Evolutionary conservation across 306 rosid species (phyloP), one percentile per base, ranked within the genome.

Genomic region (Carpinus fangiana): DNA sequence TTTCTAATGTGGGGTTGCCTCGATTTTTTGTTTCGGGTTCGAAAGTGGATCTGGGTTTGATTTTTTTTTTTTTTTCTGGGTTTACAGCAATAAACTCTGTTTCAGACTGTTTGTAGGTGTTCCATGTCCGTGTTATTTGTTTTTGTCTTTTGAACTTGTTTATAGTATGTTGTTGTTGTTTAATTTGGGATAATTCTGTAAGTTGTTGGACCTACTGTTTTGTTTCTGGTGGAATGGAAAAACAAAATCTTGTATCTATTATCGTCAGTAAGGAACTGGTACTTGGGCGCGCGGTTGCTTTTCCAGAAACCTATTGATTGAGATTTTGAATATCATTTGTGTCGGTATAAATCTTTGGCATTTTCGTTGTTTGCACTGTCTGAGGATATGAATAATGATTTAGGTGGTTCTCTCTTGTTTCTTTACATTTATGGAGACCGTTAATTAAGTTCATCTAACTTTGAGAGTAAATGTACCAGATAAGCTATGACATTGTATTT

Each of bases 1-100:
- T 72, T 82, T 79, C 10, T 31, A 71, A 26, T 59, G 70, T 70
- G 17, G 81, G 76, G 78, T 78, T 67, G 56, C 69, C 73, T 82
- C 50, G 17, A 17, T 47, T 79, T 57, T 41, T 76, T 34, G 68
- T 69, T 75, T 77, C 77, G 76, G 86, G 73, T 45, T 80, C 52
- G 70, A 79, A 86, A 73, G 79, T 82, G 90, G 92, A 90, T 89
- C 90, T 90, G 92, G 66, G 73, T 77, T 84, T 80, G 79, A 12
- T 76, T 82, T 34, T 61, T 79, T 77, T 61, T 79, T 77, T 77
- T 48, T 34, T 81, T 41, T 47, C 69, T 71, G 72, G 45, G 21
- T 82, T 74, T 86, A 13, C 71, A 20, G 59, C 66, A 41, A 64
- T 38, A 43, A 16, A 45, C 21, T 52, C 66, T 36, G 54, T 28